Conservation (phyloP, 306 rosid species). For the Prinsepia uniflora region DNA sequence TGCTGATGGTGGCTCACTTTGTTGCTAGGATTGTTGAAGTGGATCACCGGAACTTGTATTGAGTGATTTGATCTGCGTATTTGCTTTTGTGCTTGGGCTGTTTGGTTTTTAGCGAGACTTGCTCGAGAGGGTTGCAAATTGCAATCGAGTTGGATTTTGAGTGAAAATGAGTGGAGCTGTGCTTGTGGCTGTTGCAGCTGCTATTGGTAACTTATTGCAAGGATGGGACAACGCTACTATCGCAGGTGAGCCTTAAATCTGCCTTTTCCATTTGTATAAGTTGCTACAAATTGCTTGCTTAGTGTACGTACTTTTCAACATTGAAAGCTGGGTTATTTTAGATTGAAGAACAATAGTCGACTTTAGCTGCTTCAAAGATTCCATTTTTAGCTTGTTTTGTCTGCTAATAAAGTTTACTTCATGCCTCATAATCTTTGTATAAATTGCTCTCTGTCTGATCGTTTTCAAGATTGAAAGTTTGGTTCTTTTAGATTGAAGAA, state of each 20-base stretch:
- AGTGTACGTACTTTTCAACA: too few relatives aligned
- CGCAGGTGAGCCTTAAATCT: slow-evolving; percentile 48
- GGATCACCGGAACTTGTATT: slow-evolving; percentile 2
- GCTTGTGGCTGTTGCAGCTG: slow-evolving; percentile 78
- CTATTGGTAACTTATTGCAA: slow-evolving; percentile 76
- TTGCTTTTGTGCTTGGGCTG: slow-evolving; percentile 19
- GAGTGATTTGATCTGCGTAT: slow-evolving; percentile 28
- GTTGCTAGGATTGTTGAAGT: slow-evolving; percentile 1
- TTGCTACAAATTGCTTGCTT: not conserved
- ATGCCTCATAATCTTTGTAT: not conserved
- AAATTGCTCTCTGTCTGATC: not conserved
- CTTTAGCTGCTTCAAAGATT: slow-evolving; percentile 14
- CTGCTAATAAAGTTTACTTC: not conserved
- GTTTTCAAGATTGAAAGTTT: not conserved
- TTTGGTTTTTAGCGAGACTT: slow-evolving; percentile 3
- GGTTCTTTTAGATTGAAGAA: slow-evolving; percentile 8
- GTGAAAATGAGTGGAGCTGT: slow-evolving; percentile 70
- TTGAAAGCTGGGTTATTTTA: slow-evolving; percentile 11
- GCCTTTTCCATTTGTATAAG: not conserved
- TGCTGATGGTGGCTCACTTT: slow-evolving; percentile 17
- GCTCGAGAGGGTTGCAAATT: slow-evolving; percentile 6
- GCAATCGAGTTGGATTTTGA: slow-evolving; percentile 17
- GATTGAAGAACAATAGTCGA: not conserved
- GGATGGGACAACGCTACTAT: slow-evolving; percentile 99
- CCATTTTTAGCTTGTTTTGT: slow-evolving; percentile 5